phyloP scores from a whole-genome alignment of 768 basidiomycete species.

The Mycena kentingensis region DNA sequence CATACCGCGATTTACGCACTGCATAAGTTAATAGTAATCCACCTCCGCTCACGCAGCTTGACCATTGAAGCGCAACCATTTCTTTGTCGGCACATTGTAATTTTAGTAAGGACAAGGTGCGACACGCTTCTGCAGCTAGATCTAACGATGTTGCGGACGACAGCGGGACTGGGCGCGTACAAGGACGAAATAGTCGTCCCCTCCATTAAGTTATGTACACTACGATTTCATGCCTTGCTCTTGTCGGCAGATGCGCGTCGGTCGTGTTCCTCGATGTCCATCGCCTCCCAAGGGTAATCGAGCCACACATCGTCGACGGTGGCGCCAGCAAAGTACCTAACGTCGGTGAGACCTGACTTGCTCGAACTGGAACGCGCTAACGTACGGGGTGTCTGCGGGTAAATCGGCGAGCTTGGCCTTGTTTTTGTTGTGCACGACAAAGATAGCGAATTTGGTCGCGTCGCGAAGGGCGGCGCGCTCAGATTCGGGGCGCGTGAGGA shows the following conservation, averaged over 20 bases:
- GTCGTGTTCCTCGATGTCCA: slow-evolving; percentile 80
- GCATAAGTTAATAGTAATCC: no score
- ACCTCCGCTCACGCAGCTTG: no score
- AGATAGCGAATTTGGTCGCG: slow-evolving; percentile 83
- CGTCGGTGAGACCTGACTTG: slow-evolving; percentile 10
- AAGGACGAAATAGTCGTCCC: not conserved
- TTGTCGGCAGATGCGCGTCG: slow-evolving; percentile 53
- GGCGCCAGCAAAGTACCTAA: slow-evolving; percentile 78
- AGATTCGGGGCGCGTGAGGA: slow-evolving; percentile 63
- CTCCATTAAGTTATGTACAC: not conserved
- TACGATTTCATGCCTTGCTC: slow-evolving; percentile 2
- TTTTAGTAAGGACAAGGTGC: no score
- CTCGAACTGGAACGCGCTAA: slow-evolving; percentile 11
- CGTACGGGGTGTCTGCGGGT: slow-evolving; percentile 66
- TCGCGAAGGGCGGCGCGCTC: slow-evolving; percentile 68
- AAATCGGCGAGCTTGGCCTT: slow-evolving; percentile 83
- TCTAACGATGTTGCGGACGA: no score
- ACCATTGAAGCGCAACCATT: no score
- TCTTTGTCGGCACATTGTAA: no score
- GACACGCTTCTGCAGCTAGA: no score
- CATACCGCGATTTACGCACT: no score
- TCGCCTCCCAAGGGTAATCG: slow-evolving; percentile 84
- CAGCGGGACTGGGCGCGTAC: no score
- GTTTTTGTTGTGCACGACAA: slow-evolving; percentile 93
- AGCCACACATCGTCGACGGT: slow-evolving; percentile 78